phyloP scores from a whole-genome alignment of 371 early-diverging fungal genomes.

The Syncephalastrum sp. region DNA sequence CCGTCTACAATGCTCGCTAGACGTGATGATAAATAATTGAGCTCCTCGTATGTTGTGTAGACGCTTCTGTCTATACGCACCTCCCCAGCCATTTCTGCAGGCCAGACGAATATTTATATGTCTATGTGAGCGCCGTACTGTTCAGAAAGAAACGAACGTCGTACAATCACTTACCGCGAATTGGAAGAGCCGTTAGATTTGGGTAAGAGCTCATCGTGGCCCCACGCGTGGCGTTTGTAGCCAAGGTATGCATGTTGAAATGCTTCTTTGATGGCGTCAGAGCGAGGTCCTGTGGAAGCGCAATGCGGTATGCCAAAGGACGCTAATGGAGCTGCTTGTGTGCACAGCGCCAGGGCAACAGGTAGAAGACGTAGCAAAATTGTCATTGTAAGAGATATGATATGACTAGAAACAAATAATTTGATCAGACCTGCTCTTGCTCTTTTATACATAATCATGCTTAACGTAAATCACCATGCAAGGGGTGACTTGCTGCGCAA shows the following conservation, averaged over 20 bases:
- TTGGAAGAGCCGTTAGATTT: constrained; percentile 42
- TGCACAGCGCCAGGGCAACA: no score
- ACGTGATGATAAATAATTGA: neutral
- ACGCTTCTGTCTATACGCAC: constrained; percentile 5
- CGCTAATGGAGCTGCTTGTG: no score
- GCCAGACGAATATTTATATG: neutral
- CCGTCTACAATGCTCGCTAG: constrained; percentile 76
- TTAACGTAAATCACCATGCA: no score
- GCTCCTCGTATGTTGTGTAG: neutral
- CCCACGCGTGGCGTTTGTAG: constrained; percentile 63
- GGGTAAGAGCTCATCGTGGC: constrained; percentile 58
- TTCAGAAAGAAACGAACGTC: no score
- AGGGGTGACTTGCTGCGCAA: no score
- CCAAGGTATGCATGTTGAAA: constrained; percentile 78
- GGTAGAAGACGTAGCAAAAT: no score
- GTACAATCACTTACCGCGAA: constrained; percentile 58
- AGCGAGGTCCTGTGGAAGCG: neutral
- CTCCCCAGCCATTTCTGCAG: constrained; percentile 56
- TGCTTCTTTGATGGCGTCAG: constrained; percentile 40
- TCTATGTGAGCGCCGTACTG: neutral
- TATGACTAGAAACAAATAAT: no score
- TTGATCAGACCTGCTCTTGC: no score
- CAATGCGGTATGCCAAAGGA: no score
- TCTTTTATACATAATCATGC: no score
- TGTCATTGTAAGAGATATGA: no score